Percentiles rank a stretch among this genome's conserved stretches.
These are phyloP conservation scores for Sphaerulina musiva DNA, from an alignment of 2,329 filamentous ascomycete species.

Conservation along the genomic window DNA sequence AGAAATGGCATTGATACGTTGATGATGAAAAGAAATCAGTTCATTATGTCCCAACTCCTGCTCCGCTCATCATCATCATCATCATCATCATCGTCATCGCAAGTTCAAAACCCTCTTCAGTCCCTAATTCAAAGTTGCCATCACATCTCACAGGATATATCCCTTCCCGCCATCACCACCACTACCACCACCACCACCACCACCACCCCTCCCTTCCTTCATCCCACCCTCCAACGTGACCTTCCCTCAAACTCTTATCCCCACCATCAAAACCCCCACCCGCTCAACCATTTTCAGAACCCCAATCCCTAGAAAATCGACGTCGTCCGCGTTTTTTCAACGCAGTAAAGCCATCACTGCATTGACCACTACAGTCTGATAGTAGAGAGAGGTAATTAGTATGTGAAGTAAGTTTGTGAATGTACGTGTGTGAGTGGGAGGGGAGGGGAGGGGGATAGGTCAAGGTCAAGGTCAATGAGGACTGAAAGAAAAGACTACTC, in stretches of 20 bases:
- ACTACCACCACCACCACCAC: too few relatives aligned
- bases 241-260: too few relatives aligned
- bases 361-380: conserved; percentile 5
- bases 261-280: too few relatives aligned
- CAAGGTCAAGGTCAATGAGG: too few relatives aligned
- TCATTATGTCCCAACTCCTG: neutral
- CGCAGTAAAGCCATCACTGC: conserved; percentile 2
- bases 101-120: neutral
- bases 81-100: neutral
- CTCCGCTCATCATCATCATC: neutral
- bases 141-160: too few relatives aligned
- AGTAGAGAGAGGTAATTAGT: neutral
- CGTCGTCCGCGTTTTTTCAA: neutral
- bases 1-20: too few relatives aligned
- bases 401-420: neutral
- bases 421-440: too few relatives aligned
- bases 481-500: neutral
- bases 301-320: neutral
- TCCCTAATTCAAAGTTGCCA: too few relatives aligned
- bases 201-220: too few relatives aligned
- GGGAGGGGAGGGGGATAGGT: too few relatives aligned
- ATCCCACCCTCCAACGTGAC: too few relatives aligned
- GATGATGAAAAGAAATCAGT: neutral
- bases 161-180: too few relatives aligned
- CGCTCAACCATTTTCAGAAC: neutral